Percentiles rank a stretch among this genome's conserved stretches.
Evolutionary conservation across 208 protist species (phyloP).

Genomic region (Balamuthia mandrillaris): DNA sequence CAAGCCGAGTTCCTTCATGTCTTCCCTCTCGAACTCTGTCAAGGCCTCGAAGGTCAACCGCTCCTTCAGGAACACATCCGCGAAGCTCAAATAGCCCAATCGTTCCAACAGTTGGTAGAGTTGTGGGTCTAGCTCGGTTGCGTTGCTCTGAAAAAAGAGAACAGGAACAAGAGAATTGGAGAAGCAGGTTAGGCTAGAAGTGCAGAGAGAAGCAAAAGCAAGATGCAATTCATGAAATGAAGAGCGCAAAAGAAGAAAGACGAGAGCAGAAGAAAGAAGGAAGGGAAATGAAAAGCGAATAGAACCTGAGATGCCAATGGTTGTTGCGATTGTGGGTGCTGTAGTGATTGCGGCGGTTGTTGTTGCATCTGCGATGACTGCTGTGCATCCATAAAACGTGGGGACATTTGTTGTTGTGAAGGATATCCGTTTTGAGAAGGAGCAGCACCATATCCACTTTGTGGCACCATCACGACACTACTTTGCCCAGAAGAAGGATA

Average conservation of each 20-base stretch:
- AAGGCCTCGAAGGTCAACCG: slow-evolving; percentile 31
- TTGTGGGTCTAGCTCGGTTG: neutral
- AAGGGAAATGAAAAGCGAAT: neutral
- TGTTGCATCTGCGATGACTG: neutral
- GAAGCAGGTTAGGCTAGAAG: neutral
- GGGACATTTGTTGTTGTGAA: neutral
- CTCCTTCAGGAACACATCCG: slow-evolving; percentile 21
- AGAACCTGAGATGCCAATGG: neutral
- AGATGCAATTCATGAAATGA: neutral
- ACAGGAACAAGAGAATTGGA: neutral
- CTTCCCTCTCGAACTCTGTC: slow-evolving; percentile 32
- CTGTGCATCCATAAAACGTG: neutral
- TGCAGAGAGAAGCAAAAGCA: neutral
- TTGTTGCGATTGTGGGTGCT: neutral
- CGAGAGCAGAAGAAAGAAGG: neutral
- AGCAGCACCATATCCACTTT: too few species aligned
- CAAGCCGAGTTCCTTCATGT: slow-evolving; percentile 29
- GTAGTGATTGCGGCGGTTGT: neutral
- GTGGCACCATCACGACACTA: too few species aligned
- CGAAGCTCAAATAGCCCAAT: slow-evolving; percentile 25
- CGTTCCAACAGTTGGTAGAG: slow-evolving; percentile 13
- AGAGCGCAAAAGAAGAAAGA: neutral
- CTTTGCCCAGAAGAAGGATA: too few species aligned
- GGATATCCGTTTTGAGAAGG: neutral
- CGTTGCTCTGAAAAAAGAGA: neutral